phyloP scores from a whole-genome alignment of 257 asterid species.

The Rhazya stricta region DNA sequence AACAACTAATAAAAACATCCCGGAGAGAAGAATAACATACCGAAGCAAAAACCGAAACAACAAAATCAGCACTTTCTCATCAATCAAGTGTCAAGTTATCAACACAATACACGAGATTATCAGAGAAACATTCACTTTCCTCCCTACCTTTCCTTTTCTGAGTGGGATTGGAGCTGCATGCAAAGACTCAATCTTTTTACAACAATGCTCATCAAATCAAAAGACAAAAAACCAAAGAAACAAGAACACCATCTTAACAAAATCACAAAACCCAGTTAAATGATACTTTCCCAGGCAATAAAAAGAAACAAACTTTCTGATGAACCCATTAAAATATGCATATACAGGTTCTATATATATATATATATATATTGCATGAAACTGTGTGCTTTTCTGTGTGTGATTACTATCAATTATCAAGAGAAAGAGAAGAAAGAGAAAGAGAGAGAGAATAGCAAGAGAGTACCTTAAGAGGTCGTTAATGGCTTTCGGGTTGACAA shows the following conservation, averaged over 20 bases:
- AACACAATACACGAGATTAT: background rate
- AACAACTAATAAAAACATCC: background rate
- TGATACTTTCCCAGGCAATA: background rate
- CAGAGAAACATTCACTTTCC: background rate
- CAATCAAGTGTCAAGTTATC: background rate
- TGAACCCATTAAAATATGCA: too few species aligned
- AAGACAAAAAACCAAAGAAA: background rate
- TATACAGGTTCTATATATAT: background rate
- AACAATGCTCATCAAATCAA: background rate
- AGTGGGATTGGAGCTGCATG: constrained; percentile 1
- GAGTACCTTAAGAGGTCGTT: background rate
- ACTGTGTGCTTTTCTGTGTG: background rate
- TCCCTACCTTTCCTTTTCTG: background rate
- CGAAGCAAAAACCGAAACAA: background rate
- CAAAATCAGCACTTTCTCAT: background rate
- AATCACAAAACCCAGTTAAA: background rate
- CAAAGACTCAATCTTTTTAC: constrained; percentile 13
- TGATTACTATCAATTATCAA: too few species aligned
- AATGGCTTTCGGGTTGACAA: background rate
- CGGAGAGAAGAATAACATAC: background rate
- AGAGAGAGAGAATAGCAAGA: background rate
- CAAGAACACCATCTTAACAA: background rate
- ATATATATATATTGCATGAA: background rate
- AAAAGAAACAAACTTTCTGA: constrained; percentile 2
- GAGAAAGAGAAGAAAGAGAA: background rate